These are phyloP conservation scores for Oryza brachyantha DNA, from an alignment of 176 grass and related monocot genomes.

Conservation along the genomic window DNA sequence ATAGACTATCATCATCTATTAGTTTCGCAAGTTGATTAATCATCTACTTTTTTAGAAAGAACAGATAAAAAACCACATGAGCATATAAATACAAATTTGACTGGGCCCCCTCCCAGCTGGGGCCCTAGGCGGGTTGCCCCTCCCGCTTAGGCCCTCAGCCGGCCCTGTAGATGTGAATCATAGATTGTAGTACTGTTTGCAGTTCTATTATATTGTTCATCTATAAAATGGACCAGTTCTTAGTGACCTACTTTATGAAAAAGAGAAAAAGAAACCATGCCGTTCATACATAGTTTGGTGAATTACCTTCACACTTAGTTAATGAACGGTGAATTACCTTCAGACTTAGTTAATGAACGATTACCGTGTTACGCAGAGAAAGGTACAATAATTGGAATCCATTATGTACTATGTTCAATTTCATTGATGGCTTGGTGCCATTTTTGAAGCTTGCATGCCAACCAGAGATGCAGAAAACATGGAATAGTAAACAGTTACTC, in stretches of 20 bases:
- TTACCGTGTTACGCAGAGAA: slow-evolving; percentile 18
- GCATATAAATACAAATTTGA: too few species aligned
- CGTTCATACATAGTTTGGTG: background rate
- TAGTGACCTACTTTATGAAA: background rate
- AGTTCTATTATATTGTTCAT: background rate
- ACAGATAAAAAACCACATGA: too few species aligned
- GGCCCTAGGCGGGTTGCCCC: too few species aligned
- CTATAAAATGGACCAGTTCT: background rate
- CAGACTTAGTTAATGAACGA: background rate
- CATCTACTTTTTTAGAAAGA: too few species aligned
- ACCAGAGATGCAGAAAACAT: background rate
- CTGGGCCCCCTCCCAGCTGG: too few species aligned
- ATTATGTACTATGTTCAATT: background rate
- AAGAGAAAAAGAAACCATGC: background rate
- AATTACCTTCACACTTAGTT: background rate
- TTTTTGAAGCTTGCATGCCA: background rate
- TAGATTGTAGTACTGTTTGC: background rate
- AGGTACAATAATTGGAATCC: background rate
- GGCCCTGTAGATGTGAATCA: too few species aligned
- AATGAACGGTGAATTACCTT: background rate
- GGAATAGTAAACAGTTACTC: background rate
- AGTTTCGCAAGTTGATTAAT: too few species aligned
- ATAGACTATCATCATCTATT: too few species aligned
- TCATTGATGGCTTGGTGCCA: background rate
- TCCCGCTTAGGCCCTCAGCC: too few species aligned